Conservation (phyloP, 495 filamentous ascomycete species). For the Daldinia childiae region DNA sequence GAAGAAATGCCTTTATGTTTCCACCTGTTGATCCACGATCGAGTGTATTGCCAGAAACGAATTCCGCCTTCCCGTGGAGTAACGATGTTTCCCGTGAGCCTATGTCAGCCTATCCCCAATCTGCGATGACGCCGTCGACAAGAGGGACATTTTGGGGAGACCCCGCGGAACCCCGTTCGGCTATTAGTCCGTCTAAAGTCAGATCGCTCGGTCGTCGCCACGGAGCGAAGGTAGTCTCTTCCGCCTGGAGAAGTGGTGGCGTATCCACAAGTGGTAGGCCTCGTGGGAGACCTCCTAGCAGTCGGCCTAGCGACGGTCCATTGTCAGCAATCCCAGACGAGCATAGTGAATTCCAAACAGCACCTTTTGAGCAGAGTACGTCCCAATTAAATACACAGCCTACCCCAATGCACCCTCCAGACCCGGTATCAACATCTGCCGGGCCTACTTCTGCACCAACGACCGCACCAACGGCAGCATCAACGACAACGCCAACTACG, state of each 20-base stretch:
- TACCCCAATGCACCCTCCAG: slow-evolving; percentile 37
- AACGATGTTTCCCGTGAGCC: slow-evolving; percentile 63
- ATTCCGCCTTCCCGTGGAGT: slow-evolving; percentile 49
- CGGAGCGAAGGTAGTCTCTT: slow-evolving; percentile 89
- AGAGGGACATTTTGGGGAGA: slow-evolving; percentile 60
- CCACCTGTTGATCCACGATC: slow-evolving; percentile 47
- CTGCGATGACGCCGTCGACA: slow-evolving; percentile 74
- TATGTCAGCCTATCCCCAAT: slow-evolving; percentile 76
- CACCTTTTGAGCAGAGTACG: slow-evolving; percentile 33
- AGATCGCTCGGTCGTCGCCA: slow-evolving; percentile 73
- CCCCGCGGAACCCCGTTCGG: slow-evolving; percentile 70
- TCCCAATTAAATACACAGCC: slow-evolving; percentile 33
- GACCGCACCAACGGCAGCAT: slow-evolving; percentile 11
- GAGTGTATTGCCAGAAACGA: slow-evolving; percentile 38
- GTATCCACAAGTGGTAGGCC: slow-evolving; percentile 75
- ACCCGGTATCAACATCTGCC: slow-evolving; percentile 44
- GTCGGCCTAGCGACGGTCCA: slow-evolving; percentile 74
- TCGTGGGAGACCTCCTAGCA: slow-evolving; percentile 85
- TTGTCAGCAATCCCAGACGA: slow-evolving; percentile 85
- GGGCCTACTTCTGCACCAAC: slow-evolving; percentile 40
- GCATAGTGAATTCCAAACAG: slow-evolving; percentile 47
- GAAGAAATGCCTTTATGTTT: slow-evolving; percentile 51
- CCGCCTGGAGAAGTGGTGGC: slow-evolving; percentile 84
- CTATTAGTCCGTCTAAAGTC: slow-evolving; percentile 70
- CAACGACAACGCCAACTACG: slow-evolving; percentile 36